Base-by-base conservation (phyloP, 2,329 filamentous ascomycete genomes). In the Exophiala spinifera region DNA sequence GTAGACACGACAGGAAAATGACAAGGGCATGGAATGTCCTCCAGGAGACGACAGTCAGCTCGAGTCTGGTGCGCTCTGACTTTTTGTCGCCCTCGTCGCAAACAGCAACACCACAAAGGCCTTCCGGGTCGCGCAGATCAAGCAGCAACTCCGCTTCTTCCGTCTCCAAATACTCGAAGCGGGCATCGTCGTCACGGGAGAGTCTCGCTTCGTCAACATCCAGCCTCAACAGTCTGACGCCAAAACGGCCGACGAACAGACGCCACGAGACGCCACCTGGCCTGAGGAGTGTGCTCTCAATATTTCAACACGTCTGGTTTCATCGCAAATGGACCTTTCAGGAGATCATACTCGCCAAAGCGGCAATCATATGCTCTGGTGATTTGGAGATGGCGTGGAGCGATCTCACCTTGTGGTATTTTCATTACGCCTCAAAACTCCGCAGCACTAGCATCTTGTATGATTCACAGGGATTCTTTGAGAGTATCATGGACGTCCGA, bases 341-440 rank as follows among this genome's bases (percentile, higher is more conserved):
- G 39, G 56, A 59, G 46, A 53, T 57, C 15, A 37, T 59, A 25
- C 44, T 59, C 10, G 53, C 56, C 2, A 54, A 59, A 19, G 56
- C 56, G 11, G 56, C 56, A 23, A 57, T 57, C 20, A 53, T 59
- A 37, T 57, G 53, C 52, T 59, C 53, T 25, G 57, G 57, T 25
- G 50, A 57, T 19, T 33, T 50, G 25, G 53, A 59, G 49, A 59
- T 59, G 56, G 53, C 56, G 20, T 59, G 56, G 56, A 50, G 45
- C 23, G 56, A 59, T 53, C 44, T 59, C 2, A 56, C 53, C 7
- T 14, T 51, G 19, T 59, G 56, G 53, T 59, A 59, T 34, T 59
- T 59, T 39, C 49, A 59, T 33, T 59, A 59, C 47, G 56, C 53
- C 7, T 55, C 56, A 4, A 59, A 59, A 36, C 40, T 59, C 7